These are phyloP conservation scores for Clarireedia homoeocarpa DNA, from an alignment of 2,329 filamentous ascomycete species.

Conservation along the genomic window DNA sequence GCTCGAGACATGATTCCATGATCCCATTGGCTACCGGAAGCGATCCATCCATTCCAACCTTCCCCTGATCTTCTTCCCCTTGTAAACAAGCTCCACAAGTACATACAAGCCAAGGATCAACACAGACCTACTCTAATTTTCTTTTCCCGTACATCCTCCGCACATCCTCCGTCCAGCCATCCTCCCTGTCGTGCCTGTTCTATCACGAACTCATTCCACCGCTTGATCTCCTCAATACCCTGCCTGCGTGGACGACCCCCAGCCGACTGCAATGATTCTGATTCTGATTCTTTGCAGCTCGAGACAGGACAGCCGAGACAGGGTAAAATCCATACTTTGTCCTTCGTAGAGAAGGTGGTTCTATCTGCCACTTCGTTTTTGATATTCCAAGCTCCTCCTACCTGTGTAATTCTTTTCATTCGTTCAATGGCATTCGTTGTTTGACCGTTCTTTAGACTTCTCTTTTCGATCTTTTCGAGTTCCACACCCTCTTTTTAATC, in stretches of 20 bases:
- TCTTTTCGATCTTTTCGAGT: background rate
- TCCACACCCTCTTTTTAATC: background rate
- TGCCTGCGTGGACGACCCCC: background rate
- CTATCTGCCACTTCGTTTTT: background rate
- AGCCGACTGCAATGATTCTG: background rate
- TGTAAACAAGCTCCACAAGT: background rate
- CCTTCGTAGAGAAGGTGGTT: background rate
- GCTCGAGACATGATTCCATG: background rate
- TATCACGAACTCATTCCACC: background rate
- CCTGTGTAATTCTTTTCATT: too few species aligned
- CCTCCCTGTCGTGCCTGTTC: too few species aligned
- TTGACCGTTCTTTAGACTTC: background rate
- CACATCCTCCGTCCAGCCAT: background rate
- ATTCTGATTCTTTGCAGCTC: background rate
- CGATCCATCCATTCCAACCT: background rate
- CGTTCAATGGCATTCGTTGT: background rate
- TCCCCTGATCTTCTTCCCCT: constrained; percentile 6
- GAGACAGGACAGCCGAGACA: constrained; percentile 2
- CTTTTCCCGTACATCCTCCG: background rate
- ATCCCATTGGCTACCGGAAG: background rate
- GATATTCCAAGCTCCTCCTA: background rate
- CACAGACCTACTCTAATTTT: background rate
- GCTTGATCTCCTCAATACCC: too few species aligned
- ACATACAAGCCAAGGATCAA: background rate
- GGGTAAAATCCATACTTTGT: background rate